Conservation (phyloP, 148 eudicot genomes). For the Rhododendron williamsianum region DNA sequence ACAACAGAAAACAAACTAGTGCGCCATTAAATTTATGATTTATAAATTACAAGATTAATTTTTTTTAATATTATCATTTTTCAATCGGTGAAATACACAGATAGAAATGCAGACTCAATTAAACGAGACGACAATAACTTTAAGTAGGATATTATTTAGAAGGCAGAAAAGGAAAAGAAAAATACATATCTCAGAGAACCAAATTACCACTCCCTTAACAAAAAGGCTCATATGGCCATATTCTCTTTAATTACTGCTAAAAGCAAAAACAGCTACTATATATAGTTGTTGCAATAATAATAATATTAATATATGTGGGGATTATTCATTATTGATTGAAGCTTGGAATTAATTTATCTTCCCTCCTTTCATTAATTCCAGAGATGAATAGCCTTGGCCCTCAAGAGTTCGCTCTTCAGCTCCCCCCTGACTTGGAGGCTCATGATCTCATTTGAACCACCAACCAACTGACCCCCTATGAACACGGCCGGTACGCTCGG, state of each 20-base stretch:
- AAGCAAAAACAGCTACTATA: not conserved
- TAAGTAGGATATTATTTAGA: too few relatives aligned
- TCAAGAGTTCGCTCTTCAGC: conserved; percentile 45
- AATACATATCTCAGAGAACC: not conserved
- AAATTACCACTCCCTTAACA: conserved; percentile 11
- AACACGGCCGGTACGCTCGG: conserved; percentile 60
- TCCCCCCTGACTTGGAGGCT: conserved; percentile 63
- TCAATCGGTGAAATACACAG: too few relatives aligned
- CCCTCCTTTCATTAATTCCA: not conserved
- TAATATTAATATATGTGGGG: not conserved
- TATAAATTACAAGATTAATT: too few relatives aligned
- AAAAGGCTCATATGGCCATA: not conserved
- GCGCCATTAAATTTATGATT: too few relatives aligned
- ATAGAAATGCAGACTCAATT: too few relatives aligned
- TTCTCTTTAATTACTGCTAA: not conserved
- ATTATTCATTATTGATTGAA: not conserved
- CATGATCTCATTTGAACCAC: conserved; percentile 71
- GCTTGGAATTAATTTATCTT: not conserved
- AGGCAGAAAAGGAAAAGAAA: not conserved
- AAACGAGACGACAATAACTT: too few relatives aligned
- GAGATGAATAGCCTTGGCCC: conserved; percentile 51
- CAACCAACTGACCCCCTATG: conserved; percentile 55
- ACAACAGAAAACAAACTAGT: too few relatives aligned
- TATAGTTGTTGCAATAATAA: not conserved
- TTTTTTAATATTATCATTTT: too few relatives aligned